Evolutionary conservation across 345 rosid species (phyloP), one percentile per base, ranked within the genome.

Genomic region (Eucalyptus erythrocorys): DNA sequence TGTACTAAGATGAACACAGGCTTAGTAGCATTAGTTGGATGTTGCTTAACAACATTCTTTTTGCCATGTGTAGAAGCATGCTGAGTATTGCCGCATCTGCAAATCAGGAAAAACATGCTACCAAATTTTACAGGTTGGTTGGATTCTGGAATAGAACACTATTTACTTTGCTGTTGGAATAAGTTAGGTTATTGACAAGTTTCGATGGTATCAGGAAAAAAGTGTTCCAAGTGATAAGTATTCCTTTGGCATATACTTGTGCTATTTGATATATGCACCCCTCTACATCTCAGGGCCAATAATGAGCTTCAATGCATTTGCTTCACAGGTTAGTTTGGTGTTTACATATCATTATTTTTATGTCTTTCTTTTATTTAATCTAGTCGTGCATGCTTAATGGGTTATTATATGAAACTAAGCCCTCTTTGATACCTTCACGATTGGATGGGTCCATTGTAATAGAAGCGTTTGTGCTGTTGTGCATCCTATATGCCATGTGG

Each of bases 231-330:
- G 87, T 87, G 93, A 89, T 49, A 89, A 88, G 85, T 95, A 91
- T 89, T 90, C 95, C 86, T 92, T 95, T 85, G 88, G 87, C 89
- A 88, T 92, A 82, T 97, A 97, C 94, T 95, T 97, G 40, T 92
- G 95, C 88, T 96, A 96, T 93, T 91, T 97, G 98, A 91, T 96
- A 55, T 96, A 95, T 93, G 97, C 98, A 57, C 99, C 99, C 5
- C 94, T 97, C 82, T 97, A 96, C 91, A 91, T 97, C 92, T 96
- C 98, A 40, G 99, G 99, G 32, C 99, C 98, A 89, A 94, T 96
- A 88, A 92, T 95, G 87, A 95, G 96, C 94, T 97, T 97, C 94
- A 97, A 97, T 90, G 96, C 98, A 88, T 96, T 96, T 92, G 96
- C 94, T 64, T 96, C 98, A 47, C 99, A 97, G 99, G 99, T 97